These are phyloP conservation scores for Blastobotrys illinoisensis DNA, from an alignment of 1,139 yeast species.

Conservation along the genomic window DNA sequence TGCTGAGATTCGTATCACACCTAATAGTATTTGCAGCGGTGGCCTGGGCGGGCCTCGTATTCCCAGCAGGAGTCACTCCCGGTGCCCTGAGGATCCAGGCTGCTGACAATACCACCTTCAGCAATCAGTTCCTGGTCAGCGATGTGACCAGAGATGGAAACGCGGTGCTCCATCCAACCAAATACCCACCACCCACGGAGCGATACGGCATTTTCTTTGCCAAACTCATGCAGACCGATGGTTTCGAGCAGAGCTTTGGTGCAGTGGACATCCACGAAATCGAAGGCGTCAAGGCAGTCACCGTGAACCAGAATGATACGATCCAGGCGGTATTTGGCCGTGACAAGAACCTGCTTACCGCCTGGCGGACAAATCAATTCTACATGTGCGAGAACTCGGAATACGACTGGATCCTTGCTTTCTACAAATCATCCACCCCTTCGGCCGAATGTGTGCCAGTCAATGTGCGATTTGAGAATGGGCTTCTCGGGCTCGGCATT, in stretches of 20 bases:
- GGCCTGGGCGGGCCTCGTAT: background rate
- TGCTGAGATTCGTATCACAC: background rate
- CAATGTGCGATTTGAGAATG: background rate
- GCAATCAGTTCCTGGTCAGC: background rate
- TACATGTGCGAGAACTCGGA: background rate
- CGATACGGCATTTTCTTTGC: background rate
- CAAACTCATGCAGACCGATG: background rate
- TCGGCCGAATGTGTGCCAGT: background rate
- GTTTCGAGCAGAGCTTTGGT: background rate
- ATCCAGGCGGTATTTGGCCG: background rate
- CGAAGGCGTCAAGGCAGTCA: background rate
- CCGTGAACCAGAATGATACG: background rate
- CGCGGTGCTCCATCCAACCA: background rate
- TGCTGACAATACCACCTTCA: background rate
- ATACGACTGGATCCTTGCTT: background rate
- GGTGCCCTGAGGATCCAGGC: background rate
- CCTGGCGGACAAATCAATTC: background rate
- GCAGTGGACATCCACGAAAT: background rate
- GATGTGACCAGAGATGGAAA: background rate
- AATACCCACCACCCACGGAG: background rate
- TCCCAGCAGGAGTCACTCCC: background rate
- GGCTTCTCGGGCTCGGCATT: background rate
- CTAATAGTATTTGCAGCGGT: background rate
- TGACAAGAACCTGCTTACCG: background rate
- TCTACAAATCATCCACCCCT: background rate